Conservation (phyloP, 2,329 filamentous ascomycete genomes). For the Fusarium sp. region DNA sequence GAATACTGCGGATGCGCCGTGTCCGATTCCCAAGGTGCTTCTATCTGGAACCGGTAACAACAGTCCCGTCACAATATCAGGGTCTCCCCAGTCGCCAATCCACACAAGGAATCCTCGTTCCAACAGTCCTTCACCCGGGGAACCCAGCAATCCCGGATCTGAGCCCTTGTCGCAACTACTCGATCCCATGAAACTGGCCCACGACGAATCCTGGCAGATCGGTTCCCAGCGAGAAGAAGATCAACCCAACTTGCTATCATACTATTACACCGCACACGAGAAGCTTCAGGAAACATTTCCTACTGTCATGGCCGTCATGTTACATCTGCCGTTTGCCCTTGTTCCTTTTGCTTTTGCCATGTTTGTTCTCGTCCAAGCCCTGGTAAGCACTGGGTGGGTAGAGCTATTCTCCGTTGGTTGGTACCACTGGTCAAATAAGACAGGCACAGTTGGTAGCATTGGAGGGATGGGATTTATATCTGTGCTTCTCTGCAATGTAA, state of each 20-base stretch:
- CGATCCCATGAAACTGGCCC: neutral
- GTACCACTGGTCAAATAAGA: constrained; percentile 77
- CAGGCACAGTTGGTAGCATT: constrained; percentile 74
- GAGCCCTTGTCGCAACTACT: neutral
- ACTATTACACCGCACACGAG: constrained; percentile 56
- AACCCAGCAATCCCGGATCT: neutral
- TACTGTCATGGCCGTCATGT: constrained; percentile 71
- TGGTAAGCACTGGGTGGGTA: constrained; percentile 81
- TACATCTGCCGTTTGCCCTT: constrained; percentile 74
- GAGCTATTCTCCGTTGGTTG: constrained; percentile 78
- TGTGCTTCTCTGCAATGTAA: constrained; percentile 77
- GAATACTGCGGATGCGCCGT: neutral
- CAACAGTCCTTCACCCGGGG: neutral
- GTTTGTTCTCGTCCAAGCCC: constrained; percentile 78
- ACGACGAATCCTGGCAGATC: neutral
- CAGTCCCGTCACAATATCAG: constrained; percentile 10
- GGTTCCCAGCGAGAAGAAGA: neutral
- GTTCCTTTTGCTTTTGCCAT: constrained; percentile 79
- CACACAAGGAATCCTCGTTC: rapidly evolving
- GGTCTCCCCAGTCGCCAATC: neutral
- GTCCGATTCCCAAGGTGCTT: neutral
- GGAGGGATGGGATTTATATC: constrained; percentile 80
- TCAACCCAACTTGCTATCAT: constrained; percentile 63
- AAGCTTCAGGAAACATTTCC: constrained; percentile 79
- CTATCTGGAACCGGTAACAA: constrained; percentile 3